Base-by-base conservation (phyloP, 2,329 filamentous ascomycete species). In the Penicillium olsonii region DNA sequence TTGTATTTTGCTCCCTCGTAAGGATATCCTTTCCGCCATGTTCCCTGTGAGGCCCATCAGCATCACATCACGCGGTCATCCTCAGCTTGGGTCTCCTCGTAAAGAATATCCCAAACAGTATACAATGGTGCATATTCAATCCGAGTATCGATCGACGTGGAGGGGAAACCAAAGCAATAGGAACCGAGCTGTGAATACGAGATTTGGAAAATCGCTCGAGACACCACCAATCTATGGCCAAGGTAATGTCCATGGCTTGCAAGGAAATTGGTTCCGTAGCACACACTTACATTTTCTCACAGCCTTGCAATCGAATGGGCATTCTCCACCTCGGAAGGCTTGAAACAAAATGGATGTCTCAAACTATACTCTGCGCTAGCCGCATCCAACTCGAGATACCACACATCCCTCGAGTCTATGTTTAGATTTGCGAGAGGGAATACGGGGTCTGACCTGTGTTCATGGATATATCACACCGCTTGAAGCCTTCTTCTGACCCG, bases 111-210 rank as follows among this genome's bases (percentile, higher is more conserved):
- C 9, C 17, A n/a, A 7, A 29, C 14, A 5, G 6, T 17, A n/a
- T 31, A 3, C 12, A 31, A 31, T n/a, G 12, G n/a, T 31, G n/a
- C 12, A 12, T 31, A 14, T 31, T 31, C 29, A 31, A 31, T 31
- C n/a, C 22, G 22, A n/a, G 29, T 10, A 35, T 18, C 15, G 34
- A 33, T 48, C 18, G 37, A 44, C 49, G 51, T 34, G 45, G 27
- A 15, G 37, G 44, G 24, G 37, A 47, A 20, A 19, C 12, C 12
- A 44, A 33, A 35, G n/a, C 17, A 38, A 40, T 46, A 52, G 42
- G n/a, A n/a, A n/a, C n/a, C 18, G 44, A 42, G 37, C 37, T 31
- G 44, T 27, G 52, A 62, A 65, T 64, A 65, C 63, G 63, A 65
- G 62, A 37, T 57, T 54, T 57, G 53, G 50, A 58, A 62, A 55